These are phyloP conservation scores for Silene noctiflora DNA, from an alignment of 179 eudicot genomes.

Conservation along the genomic window DNA sequence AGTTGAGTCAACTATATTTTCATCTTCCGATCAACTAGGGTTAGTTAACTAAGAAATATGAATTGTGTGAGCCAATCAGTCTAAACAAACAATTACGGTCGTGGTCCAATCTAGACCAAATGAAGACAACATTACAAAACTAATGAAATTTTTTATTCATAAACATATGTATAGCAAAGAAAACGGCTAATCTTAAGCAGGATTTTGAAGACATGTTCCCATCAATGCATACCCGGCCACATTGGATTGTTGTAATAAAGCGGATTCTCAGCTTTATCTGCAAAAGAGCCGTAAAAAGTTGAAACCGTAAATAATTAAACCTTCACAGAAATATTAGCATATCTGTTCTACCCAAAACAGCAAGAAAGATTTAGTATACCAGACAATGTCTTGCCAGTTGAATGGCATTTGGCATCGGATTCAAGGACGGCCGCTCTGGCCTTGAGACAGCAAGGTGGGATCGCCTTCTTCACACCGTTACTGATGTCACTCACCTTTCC, in stretches of 20 bases:
- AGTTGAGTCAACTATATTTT: background rate
- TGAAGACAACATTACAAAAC: no score
- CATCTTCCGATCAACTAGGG: background rate
- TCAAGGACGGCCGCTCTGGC: constrained; percentile 61
- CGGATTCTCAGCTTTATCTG: constrained; percentile 49
- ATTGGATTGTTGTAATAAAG: constrained; percentile 90
- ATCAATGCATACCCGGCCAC: constrained; percentile 83
- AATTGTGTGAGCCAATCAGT: background rate
- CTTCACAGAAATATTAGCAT: constrained; percentile 1
- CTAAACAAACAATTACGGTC: background rate
- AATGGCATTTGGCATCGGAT: constrained; percentile 72
- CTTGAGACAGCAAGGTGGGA: constrained; percentile 88
- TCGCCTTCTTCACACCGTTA: constrained; percentile 33
- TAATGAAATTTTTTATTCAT: background rate
- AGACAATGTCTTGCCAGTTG: constrained; percentile 52
- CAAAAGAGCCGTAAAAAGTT: constrained; percentile 6
- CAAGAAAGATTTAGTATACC: constrained; percentile 36
- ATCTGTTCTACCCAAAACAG: background rate
- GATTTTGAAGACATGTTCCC: background rate
- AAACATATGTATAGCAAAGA: background rate
- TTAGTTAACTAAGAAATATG: no score
- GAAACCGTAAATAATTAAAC: constrained; percentile 5
- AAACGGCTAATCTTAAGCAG: constrained; percentile 8
- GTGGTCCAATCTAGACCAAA: no score
- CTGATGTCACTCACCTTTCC: constrained; percentile 59